These are phyloP conservation scores for Strobilomyces dryophilus DNA, from an alignment of 768 basidiomycete genomes.

Conservation along the genomic window DNA sequence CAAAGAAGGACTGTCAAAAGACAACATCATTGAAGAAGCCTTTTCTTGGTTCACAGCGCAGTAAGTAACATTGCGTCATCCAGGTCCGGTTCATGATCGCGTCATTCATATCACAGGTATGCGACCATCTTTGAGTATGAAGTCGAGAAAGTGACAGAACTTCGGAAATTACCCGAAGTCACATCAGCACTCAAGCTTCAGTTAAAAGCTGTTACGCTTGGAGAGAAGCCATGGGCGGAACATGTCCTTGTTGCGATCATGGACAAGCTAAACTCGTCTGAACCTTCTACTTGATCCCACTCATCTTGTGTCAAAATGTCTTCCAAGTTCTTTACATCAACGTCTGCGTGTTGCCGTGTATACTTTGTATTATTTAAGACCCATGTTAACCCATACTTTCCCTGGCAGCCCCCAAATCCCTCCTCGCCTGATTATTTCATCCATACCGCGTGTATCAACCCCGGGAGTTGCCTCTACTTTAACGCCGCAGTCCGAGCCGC, in stretches of 20 bases:
- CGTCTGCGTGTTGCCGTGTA: not conserved
- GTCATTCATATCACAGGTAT: constrained; percentile 12
- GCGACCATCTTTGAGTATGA: constrained; percentile 10
- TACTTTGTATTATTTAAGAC: constrained; percentile 10
- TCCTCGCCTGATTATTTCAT: constrained; percentile 70
- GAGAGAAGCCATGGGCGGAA: constrained; percentile 26
- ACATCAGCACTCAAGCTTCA: constrained; percentile 19
- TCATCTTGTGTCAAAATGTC: not conserved
- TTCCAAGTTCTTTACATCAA: not conserved
- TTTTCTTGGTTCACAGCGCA: constrained; percentile 31
- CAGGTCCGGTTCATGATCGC: not conserved
- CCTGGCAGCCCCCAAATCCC: constrained; percentile 68
- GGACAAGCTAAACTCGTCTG: constrained; percentile 17
- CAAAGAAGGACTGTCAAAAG: constrained; percentile 16
- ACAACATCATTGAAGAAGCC: constrained; percentile 27
- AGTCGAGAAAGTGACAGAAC: constrained; percentile 17
- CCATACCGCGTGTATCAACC: constrained; percentile 50
- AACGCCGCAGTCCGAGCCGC: constrained; percentile 20
- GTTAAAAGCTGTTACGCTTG: constrained; percentile 18
- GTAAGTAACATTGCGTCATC: constrained; percentile 16
- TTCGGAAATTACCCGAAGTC: constrained; percentile 22
- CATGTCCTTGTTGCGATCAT: constrained; percentile 22
- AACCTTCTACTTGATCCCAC: constrained; percentile 1
- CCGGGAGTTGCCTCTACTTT: constrained; percentile 33
- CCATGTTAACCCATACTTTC: constrained; percentile 45